phyloP scores from a whole-genome alignment of 2,329 filamentous ascomycete species.

The Trichocomaceae sp. region DNA sequence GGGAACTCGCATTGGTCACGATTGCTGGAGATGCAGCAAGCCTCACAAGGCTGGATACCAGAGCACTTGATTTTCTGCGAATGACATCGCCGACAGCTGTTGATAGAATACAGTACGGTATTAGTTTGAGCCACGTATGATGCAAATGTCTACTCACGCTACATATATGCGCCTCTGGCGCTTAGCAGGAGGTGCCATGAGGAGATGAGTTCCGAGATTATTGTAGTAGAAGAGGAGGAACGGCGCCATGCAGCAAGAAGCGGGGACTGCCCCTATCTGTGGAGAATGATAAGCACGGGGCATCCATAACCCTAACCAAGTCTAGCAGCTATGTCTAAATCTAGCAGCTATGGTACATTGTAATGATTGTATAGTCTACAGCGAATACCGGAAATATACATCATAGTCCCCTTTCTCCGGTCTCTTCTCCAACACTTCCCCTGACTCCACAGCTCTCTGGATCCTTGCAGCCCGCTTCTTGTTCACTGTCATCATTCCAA shows the following conservation, averaged over 20 bases:
- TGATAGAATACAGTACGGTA: too few relatives aligned
- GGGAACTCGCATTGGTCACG: conserved; percentile 27
- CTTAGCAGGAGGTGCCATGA: conserved; percentile 7
- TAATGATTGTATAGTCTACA: too few relatives aligned
- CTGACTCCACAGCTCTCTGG: conserved; percentile 4
- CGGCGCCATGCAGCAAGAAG: background rate
- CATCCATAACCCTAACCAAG: too few relatives aligned
- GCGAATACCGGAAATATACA: conserved; percentile 7
- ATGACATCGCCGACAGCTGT: conserved; percentile 29
- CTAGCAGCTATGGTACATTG: too few relatives aligned
- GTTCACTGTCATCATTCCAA: conserved; percentile 7
- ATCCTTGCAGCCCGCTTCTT: conserved; percentile 8
- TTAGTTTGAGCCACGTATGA: conserved; percentile 1
- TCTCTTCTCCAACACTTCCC: conserved; percentile 3
- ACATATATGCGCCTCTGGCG: conserved; percentile 13
- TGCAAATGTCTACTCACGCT: conserved; percentile 8
- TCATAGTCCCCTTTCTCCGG: conserved; percentile 6
- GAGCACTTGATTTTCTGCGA: conserved; percentile 36
- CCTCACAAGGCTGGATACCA: conserved; percentile 29
- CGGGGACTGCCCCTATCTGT: background rate
- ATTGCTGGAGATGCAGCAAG: conserved; percentile 25
- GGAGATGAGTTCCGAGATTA: background rate
- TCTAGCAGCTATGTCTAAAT: too few relatives aligned
- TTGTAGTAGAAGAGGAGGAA: conserved; percentile 1
- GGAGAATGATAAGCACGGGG: conserved; percentile 2